Evolutionary conservation across 148 eudicot genomes (phyloP).

Genomic region (Rhododendron williamsianum): DNA sequence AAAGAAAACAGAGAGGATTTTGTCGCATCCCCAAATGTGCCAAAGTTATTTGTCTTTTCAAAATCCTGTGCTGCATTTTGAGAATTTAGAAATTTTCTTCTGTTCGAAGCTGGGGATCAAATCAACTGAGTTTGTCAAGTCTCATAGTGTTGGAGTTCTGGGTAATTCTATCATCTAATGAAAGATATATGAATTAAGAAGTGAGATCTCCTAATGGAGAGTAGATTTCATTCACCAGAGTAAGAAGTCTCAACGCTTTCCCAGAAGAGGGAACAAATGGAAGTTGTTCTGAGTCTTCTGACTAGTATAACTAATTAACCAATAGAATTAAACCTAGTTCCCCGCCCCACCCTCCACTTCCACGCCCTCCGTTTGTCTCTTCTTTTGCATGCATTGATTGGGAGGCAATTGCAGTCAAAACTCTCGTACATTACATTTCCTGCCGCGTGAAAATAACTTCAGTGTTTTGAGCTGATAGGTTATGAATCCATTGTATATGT

Average conservation of each 20-base stretch:
- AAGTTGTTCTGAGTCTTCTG: neutral
- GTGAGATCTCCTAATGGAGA: neutral
- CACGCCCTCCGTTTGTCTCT: neutral
- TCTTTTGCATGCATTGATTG: neutral
- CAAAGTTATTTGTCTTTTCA: neutral
- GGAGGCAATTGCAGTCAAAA: neutral
- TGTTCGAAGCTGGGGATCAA: neutral
- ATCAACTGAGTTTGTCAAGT: neutral
- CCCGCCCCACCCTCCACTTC: neutral
- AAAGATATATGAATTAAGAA: neutral
- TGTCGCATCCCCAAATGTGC: neutral
- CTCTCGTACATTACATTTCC: neutral
- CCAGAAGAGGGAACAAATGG: neutral
- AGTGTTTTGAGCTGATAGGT: neutral
- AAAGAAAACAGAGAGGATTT: neutral
- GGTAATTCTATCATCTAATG: neutral
- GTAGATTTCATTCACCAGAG: neutral
- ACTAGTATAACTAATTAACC: neutral
- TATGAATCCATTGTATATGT: neutral
- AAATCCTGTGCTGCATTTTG: neutral
- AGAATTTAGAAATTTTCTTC: neutral
- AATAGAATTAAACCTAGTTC: neutral
- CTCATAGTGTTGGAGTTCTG: neutral
- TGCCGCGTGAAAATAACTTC: neutral
- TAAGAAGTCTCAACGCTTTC: neutral